Percentiles rank a stretch among this genome's conserved stretches.
phyloP scores from a whole-genome alignment of 352 stramenopile genomes.

The Thalassiosira mediterranea region DNA sequence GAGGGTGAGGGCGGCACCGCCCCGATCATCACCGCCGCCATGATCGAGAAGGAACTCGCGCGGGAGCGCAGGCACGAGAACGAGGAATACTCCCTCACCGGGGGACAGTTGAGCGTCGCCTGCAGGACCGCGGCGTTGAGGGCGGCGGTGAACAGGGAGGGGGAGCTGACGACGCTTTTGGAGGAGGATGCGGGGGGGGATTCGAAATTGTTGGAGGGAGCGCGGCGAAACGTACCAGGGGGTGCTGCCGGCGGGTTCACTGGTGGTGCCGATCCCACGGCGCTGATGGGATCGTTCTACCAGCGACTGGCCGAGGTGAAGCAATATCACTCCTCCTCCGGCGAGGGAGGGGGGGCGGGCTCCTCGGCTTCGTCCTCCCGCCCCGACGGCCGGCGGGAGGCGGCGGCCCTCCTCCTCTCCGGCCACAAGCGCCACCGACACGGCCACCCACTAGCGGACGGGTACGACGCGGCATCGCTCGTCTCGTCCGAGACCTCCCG shows the following conservation, averaged over 20 bases:
- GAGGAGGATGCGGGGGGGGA: constrained; percentile 19
- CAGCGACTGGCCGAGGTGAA: constrained; percentile 66
- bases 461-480: constrained; percentile 74
- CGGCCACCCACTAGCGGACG: constrained; percentile 70
- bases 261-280: neutral
- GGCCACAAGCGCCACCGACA: constrained; percentile 61
- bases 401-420: constrained; percentile 27
- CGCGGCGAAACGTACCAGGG: constrained; percentile 13
- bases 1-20: neutral
- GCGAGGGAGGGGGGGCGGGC: neutral
- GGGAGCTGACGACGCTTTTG: constrained; percentile 32
- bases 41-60: constrained; percentile 39
- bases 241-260: too few relatives aligned
- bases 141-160: constrained; percentile 17
- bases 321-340: constrained; percentile 74
- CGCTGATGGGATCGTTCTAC: constrained; percentile 74
- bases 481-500: constrained; percentile 40
- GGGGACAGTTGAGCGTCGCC: constrained; percentile 31
- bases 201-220: constrained; percentile 26
- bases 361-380: neutral
- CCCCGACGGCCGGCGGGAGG: too few relatives aligned
- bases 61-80: constrained; percentile 23
- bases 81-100: constrained; percentile 30
- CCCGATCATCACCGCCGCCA: constrained; percentile 28
- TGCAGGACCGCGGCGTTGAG: constrained; percentile 30